Evolutionary conservation across 441 rosid genomes (phyloP), one percentile per base, ranked within the genome.

Genomic region (Capsella rubella): DNA sequence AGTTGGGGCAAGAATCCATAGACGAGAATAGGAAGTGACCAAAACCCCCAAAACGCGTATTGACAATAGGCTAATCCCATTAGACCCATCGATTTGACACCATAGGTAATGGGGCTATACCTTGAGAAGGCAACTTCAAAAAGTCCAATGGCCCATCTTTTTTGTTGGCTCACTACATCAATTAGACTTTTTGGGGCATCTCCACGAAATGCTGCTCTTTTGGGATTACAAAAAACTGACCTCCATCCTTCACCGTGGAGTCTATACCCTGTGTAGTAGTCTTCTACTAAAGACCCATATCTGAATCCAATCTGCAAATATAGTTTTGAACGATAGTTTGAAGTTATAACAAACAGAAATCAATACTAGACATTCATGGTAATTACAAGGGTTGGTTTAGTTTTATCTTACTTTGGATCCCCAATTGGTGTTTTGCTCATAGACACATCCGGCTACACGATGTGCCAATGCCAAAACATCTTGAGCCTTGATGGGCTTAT

Each of bases 231-330:
- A 57, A 87, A 88, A 5, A 72, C 31, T 9, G 90, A 71, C 69
- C 37, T 85, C 98, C 97, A 93, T 21, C 95, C 93, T 68, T 87
- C 87, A 71, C 93, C 89, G 0, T 87, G 82, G 53, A 87, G 69
- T 6, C 58, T 46, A 51, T 76, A 92, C 0, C 96, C 91, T 6
- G 97, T 87, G 74, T 63, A 81, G 66, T 35, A 87, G 72, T 92
- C 95, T 80, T 92, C 98, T 9, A 85, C 87, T 63, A 90, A 53
- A 2, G 95, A 86, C 1, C 98, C 97, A 46, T 93, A 93, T 64
- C 86, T 72, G 21, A 81, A 81, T 1, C 98, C 98, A 34, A 87
- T 77, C 96, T 91, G 84, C 76, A 81, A 5, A 1, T 21, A 5
- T 14, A 49, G 49, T 63, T 72, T 62, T 52, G 4, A 61, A 62